phyloP scores from a whole-genome alignment of 2,329 filamentous ascomycete species.

The Chaetothyriales sp. region DNA sequence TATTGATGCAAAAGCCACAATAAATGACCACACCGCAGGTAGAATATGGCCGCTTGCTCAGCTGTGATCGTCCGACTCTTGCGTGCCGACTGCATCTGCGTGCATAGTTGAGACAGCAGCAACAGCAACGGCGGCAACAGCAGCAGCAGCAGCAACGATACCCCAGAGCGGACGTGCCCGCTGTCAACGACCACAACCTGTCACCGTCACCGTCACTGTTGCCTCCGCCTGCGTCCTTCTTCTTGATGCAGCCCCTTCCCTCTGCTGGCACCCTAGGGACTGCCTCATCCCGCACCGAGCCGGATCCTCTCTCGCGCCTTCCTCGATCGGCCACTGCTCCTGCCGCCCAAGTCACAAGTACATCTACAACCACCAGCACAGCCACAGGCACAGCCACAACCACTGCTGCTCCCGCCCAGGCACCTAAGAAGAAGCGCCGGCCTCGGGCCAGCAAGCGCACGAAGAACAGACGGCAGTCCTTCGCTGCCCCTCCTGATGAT shows the following conservation, averaged over 20 bases:
- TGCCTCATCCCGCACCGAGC: slow-evolving; percentile 7
- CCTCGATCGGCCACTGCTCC: background rate
- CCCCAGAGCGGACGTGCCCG: too few relatives aligned
- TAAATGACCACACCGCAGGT: too few relatives aligned
- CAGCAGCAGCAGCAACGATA: slow-evolving; percentile 5
- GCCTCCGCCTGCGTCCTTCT: background rate
- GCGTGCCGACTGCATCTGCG: slow-evolving; percentile 19
- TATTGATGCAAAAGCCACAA: too few relatives aligned
- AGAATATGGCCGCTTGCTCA: background rate
- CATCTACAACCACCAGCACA: background rate
- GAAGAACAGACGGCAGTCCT: slow-evolving; percentile 62
- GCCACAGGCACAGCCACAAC: background rate
- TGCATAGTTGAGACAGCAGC: background rate
- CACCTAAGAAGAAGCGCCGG: slow-evolving; percentile 47
- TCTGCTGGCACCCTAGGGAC: slow-evolving; percentile 9
- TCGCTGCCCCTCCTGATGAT: slow-evolving; percentile 50
- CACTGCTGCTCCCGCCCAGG: slow-evolving; percentile 1
- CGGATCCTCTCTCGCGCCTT: slow-evolving; percentile 2
- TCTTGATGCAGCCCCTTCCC: slow-evolving; percentile 16
- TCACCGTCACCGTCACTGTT: background rate
- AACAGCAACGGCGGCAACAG: slow-evolving; percentile 1
- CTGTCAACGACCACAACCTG: too few relatives aligned
- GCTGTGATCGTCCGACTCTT: slow-evolving; percentile 4
- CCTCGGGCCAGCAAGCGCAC: slow-evolving; percentile 68
- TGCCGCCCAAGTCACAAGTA: background rate